Evolutionary conservation across 225 moss, liverwort and hornwort genomes (phyloP).

Genomic region (Physcomitrellopsis africana): DNA sequence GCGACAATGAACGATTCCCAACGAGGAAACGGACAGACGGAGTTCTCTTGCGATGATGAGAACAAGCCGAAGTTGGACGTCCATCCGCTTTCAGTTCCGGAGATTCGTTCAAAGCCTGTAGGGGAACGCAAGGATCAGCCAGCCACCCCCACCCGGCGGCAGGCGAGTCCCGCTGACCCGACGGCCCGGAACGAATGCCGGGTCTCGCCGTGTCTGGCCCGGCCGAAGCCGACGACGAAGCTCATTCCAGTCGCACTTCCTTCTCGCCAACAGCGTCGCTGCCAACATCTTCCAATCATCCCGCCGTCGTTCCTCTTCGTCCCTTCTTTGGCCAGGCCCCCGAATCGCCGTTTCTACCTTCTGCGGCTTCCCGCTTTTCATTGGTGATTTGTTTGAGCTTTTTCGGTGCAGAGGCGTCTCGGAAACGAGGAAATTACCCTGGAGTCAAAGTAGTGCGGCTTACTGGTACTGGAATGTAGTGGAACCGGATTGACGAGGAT

Average conservation of each 20-base stretch:
- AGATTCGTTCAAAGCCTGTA: not conserved
- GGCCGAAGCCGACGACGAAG: not conserved
- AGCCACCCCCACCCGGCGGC: not conserved
- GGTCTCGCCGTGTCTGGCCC: not conserved
- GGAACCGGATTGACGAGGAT: not conserved
- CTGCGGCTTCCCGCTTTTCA: not conserved
- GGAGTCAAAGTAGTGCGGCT: not conserved
- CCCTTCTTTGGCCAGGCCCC: not conserved
- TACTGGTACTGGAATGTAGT: not conserved
- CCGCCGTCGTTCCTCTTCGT: not conserved
- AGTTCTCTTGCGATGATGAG: too few relatives aligned
- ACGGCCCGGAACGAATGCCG: not conserved
- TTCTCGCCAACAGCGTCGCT: too few relatives aligned
- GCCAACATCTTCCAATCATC: not conserved
- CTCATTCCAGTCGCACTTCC: too few relatives aligned
- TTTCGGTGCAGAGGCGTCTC: constrained; percentile 15
- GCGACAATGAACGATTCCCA: too few relatives aligned
- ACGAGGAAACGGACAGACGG: too few relatives aligned
- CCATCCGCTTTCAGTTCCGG: too few relatives aligned
- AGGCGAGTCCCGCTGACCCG: not conserved
- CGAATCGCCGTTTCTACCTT: not conserved
- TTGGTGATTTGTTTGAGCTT: constrained; percentile 12
- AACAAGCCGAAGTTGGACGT: not conserved
- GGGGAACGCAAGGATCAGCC: too few relatives aligned
- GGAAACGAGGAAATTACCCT: constrained; percentile 20